A percentile compares a stretch with the other conserved stretches of the same genome.
These are phyloP conservation scores for Lactarius akahatsu DNA, from an alignment of 768 basidiomycete genomes.

Conservation along the genomic window DNA sequence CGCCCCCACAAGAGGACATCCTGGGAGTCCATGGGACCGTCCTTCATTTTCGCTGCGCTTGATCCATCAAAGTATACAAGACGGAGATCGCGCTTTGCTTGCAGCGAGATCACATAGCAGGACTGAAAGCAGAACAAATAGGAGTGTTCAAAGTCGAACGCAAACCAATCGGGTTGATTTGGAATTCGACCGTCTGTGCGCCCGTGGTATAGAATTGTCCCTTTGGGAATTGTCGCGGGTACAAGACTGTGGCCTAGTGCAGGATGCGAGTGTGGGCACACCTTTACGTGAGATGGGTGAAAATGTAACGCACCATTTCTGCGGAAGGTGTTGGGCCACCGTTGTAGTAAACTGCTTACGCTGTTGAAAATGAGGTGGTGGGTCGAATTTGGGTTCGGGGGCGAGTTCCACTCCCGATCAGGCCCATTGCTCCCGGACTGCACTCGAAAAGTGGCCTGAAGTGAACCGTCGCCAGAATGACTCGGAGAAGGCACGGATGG, in stretches of 20 bases:
- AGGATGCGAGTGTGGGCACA: background rate
- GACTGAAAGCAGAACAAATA: slow-evolving; percentile 14
- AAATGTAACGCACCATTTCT: slow-evolving; percentile 25
- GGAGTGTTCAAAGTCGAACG: slow-evolving; percentile 27
- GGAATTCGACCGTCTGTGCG: slow-evolving; percentile 14
- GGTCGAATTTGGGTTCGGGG: slow-evolving; percentile 35
- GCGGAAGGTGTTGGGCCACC: slow-evolving; percentile 40
- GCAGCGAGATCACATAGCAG: slow-evolving; percentile 13
- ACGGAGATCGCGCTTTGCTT: slow-evolving; percentile 23
- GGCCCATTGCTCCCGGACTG: background rate
- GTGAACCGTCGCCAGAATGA: slow-evolving; percentile 30
- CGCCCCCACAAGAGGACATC: slow-evolving; percentile 39
- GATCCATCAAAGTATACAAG: slow-evolving; percentile 29
- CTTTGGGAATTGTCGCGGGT: slow-evolving; percentile 21
- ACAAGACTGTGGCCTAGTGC: slow-evolving; percentile 24
- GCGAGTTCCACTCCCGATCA: slow-evolving; percentile 18
- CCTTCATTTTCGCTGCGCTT: slow-evolving; percentile 29
- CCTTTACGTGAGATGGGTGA: background rate
- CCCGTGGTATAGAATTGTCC: slow-evolving; percentile 29
- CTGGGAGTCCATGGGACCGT: slow-evolving; percentile 40
- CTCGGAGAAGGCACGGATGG: slow-evolving; percentile 19
- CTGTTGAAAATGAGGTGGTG: slow-evolving; percentile 39
- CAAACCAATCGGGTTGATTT: slow-evolving; percentile 24
- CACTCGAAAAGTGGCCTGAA: slow-evolving; percentile 23
- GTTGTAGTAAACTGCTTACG: slow-evolving; percentile 38